A percentile compares a stretch with the other conserved stretches of the same genome.
Evolutionary conservation across 1,284 basidiomycete genomes (phyloP).

Genomic region (Ceratobasidium sp.): DNA sequence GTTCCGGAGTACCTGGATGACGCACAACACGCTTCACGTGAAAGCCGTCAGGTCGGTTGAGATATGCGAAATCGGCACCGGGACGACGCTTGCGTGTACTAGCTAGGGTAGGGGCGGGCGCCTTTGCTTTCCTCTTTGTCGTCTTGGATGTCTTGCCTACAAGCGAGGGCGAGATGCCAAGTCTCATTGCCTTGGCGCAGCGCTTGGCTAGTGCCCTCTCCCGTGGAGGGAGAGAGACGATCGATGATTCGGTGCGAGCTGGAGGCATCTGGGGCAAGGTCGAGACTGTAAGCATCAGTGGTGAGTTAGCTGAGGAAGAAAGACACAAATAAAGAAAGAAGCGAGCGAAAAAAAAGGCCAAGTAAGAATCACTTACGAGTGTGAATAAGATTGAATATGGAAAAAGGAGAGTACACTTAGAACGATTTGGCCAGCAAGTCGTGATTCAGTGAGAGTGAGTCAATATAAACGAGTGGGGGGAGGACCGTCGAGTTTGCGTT

Average conservation of each 20-base stretch:
- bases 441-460: too few relatives aligned
- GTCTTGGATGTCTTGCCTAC: neutral
- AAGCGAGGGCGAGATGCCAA: neutral
- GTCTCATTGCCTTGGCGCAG: neutral
- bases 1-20: neutral
- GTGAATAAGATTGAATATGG: too few relatives aligned
- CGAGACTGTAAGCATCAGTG: neutral
- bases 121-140: neutral
- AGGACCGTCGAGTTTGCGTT: too few relatives aligned
- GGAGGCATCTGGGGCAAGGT: neutral
- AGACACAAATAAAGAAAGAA: too few relatives aligned
- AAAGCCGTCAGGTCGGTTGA: neutral
- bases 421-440: too few relatives aligned
- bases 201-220: neutral
- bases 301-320: too few relatives aligned
- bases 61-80: neutral
- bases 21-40: constrained; percentile 4
- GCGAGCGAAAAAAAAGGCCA: too few relatives aligned
- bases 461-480: too few relatives aligned
- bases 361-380: too few relatives aligned
- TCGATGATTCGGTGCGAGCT: neutral
- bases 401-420: too few relatives aligned
- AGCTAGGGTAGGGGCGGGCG: neutral
- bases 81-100: constrained; percentile 13
- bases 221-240: constrained; percentile 5